Percentiles rank a stretch among this genome's conserved stretches.
Conservation (phyloP, 495 filamentous ascomycete species). For the Corynascus novoguineensis region DNA sequence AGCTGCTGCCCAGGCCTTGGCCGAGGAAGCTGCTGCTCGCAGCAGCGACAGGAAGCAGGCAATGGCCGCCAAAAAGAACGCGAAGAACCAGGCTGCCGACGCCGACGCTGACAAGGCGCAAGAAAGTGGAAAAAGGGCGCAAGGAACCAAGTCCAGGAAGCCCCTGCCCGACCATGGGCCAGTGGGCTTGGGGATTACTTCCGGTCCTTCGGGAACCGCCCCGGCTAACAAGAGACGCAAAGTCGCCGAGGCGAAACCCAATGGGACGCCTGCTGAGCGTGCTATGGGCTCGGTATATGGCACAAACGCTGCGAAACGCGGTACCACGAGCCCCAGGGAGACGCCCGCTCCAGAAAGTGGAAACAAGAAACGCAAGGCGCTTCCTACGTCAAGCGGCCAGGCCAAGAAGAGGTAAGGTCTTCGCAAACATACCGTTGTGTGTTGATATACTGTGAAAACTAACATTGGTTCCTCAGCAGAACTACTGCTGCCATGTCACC, state of each 20-base stretch:
- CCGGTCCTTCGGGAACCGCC: constrained; percentile 41
- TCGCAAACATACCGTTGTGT: background rate
- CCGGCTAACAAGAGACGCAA: constrained; percentile 66
- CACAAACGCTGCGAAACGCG: constrained; percentile 44
- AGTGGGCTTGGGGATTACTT: constrained; percentile 52
- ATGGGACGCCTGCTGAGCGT: constrained; percentile 60
- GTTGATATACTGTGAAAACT: constrained; percentile 15
- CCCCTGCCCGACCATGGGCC: constrained; percentile 45
- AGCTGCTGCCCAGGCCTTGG: constrained; percentile 62
- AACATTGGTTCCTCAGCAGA: constrained; percentile 18
- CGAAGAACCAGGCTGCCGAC: constrained; percentile 47
- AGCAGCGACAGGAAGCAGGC: constrained; percentile 80
- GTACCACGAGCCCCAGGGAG: constrained; percentile 55
- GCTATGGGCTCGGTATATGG: constrained; percentile 58
- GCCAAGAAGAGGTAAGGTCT: constrained; percentile 65
- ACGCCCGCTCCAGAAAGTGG: constrained; percentile 54
- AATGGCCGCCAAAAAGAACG: constrained; percentile 63
- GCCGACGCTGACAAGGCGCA: constrained; percentile 49
- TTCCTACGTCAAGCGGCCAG: constrained; percentile 55
- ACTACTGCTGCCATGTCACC: constrained; percentile 54
- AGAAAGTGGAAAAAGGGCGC: constrained; percentile 54
- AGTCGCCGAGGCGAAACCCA: constrained; percentile 57
- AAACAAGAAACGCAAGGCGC: constrained; percentile 62
- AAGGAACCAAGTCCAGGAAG: constrained; percentile 57
- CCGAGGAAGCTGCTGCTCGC: constrained; percentile 70